These are phyloP conservation scores for Botrytis cinerea DNA, from an alignment of 2,329 filamentous ascomycete species.

Conservation along the genomic window DNA sequence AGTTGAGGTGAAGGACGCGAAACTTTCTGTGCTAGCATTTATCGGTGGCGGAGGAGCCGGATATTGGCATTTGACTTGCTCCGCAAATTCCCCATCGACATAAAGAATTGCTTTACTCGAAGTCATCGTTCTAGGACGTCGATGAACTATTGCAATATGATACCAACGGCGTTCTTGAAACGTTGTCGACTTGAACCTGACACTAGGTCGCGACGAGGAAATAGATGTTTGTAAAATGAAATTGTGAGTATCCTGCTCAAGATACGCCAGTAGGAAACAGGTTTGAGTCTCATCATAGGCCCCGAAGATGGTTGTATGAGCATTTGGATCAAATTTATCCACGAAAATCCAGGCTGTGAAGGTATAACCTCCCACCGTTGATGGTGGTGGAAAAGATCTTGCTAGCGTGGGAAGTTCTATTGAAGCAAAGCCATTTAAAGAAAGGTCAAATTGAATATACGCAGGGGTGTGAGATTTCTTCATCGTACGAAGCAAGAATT, in stretches of 20 bases:
- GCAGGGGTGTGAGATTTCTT: conserved; percentile 74
- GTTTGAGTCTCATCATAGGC: conserved; percentile 90
- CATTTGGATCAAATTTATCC: conserved; percentile 78
- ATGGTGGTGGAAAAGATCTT: conserved; percentile 78
- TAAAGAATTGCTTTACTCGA: conserved; percentile 84
- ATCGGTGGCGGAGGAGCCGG: conserved; percentile 71
- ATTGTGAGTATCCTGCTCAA: conserved; percentile 90
- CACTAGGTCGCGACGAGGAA: conserved; percentile 79
- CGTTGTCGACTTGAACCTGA: conserved; percentile 82
- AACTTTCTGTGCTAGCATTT: conserved; percentile 65
- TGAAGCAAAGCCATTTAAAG: conserved; percentile 82
- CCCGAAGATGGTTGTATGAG: conserved; percentile 94
- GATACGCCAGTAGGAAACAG: conserved; percentile 90
- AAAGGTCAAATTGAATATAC: conserved; percentile 92
- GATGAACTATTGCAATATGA: conserved; percentile 87
- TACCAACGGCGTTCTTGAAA: conserved; percentile 86
- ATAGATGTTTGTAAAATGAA: conserved; percentile 97
- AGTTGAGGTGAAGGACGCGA: conserved; percentile 68
- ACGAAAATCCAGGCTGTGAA: conserved; percentile 87
- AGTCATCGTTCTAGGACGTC: conserved; percentile 71
- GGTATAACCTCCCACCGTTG: conserved; percentile 78
- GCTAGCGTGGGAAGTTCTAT: conserved; percentile 88
- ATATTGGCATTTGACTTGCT: conserved; percentile 88
- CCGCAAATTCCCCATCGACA: conserved; percentile 89
- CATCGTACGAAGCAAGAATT: conserved; percentile 74